Percentiles rank a stretch among this genome's conserved stretches.
Conservation (phyloP, 2,329 filamentous ascomycete species). For the Ceratocystis smalleyi region DNA sequence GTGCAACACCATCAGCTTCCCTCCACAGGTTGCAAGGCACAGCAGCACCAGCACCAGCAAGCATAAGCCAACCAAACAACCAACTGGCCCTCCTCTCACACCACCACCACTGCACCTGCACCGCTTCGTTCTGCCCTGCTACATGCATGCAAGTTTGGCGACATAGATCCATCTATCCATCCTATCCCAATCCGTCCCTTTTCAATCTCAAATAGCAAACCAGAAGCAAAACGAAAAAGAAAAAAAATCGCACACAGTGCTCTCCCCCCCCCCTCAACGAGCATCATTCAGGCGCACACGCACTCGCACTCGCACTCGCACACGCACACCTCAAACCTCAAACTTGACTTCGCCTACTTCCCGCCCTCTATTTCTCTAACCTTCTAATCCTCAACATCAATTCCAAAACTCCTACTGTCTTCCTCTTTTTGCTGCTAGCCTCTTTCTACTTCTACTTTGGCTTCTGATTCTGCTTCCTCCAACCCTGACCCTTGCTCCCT, state of each 20-base stretch:
- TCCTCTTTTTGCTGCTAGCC: neutral
- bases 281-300: neutral
- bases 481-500: neutral
- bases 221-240: neutral
- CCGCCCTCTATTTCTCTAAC: neutral
- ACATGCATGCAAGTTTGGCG: neutral
- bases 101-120: too few species aligned
- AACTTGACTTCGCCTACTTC: neutral
- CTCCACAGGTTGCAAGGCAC: neutral
- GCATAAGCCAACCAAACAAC: neutral
- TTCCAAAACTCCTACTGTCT: neutral
- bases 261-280: neutral
- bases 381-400: neutral
- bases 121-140: neutral
- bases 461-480: neutral
- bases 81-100: too few species aligned
- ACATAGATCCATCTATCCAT: too few species aligned
- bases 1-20: neutral
- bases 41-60: neutral
- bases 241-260: neutral
- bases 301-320: neutral
- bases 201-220: too few species aligned
- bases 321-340: neutral
- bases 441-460: neutral
- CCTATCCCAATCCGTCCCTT: too few species aligned